Evolutionary conservation across 2,329 filamentous ascomycete species (phyloP).

Genomic region (Ceratocystis ficicola): DNA sequence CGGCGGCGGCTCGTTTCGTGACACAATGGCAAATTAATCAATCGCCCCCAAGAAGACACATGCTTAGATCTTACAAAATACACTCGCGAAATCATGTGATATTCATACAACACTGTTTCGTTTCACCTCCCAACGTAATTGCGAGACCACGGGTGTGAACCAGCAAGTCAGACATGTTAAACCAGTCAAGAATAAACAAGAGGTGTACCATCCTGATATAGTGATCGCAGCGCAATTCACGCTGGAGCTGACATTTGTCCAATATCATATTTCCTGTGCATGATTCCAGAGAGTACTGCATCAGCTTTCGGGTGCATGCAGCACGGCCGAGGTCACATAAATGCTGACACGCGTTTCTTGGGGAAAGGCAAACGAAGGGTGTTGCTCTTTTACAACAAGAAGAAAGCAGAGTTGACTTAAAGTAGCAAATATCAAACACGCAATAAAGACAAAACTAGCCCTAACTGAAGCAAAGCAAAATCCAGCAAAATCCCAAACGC

Average conservation of each 20-base stretch:
- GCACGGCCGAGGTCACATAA: not conserved
- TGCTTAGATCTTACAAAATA: not conserved
- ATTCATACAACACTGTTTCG: not conserved
- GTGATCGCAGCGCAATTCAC: not conserved
- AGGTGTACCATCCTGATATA: not conserved
- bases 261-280: not conserved
- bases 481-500: slow-evolving; percentile 12
- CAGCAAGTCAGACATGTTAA: not conserved
- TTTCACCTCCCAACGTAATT: not conserved
- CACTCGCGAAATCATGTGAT: not conserved
- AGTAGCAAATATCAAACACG: not conserved
- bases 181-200: not conserved
- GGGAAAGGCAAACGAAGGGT: not conserved
- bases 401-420: not conserved
- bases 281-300: not conserved
- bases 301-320: not conserved
- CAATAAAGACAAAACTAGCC: slow-evolving; percentile 11
- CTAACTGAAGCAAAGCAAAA: slow-evolving; percentile 11
- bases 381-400: slow-evolving; percentile 1
- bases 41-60: not conserved
- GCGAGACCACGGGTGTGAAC: not conserved
- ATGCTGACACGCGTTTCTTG: not conserved
- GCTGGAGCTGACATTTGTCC: no score
- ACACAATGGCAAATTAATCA: not conserved
- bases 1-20: not conserved